Conservation (phyloP, 306 rosid genomes). For the Cicer cuneatum region DNA sequence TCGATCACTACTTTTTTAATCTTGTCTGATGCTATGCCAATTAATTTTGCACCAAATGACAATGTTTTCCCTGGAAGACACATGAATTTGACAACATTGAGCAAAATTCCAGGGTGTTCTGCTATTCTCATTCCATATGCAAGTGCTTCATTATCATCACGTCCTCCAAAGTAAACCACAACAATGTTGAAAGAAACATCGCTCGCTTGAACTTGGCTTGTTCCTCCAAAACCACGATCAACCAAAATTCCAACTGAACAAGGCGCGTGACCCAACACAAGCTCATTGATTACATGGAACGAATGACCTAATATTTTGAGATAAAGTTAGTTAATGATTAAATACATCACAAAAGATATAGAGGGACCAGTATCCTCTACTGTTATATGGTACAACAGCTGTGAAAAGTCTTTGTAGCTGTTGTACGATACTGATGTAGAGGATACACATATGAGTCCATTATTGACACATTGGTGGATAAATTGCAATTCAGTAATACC, state of each 20-base stretch:
- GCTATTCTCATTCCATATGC: constrained; percentile 73
- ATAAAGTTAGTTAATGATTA: no score
- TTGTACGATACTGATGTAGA: no score
- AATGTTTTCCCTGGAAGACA: constrained; percentile 48
- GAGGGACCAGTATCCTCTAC: no score
- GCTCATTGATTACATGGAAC: constrained; percentile 52
- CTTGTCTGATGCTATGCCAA: constrained; percentile 45
- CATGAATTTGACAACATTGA: constrained; percentile 49
- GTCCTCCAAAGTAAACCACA: constrained; percentile 67
- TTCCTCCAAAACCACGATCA: constrained; percentile 74
- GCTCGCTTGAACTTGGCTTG: constrained; percentile 70
- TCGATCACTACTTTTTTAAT: constrained; percentile 9
- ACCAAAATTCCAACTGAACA: constrained; percentile 73
- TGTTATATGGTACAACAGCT: no score
- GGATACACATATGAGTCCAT: no score
- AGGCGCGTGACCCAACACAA: constrained; percentile 64
- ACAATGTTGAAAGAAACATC: constrained; percentile 53
- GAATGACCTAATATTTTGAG: constrained; percentile 43
- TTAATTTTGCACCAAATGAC: constrained; percentile 51
- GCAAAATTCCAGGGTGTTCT: constrained; percentile 67
- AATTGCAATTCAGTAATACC: constrained; percentile 30
- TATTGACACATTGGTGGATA: no score
- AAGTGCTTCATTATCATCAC: constrained; percentile 70
- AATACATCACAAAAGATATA: no score
- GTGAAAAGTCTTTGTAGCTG: no score